phyloP scores from a whole-genome alignment of 2,329 filamentous ascomycete genomes.

The Pleomassaria siparia region DNA sequence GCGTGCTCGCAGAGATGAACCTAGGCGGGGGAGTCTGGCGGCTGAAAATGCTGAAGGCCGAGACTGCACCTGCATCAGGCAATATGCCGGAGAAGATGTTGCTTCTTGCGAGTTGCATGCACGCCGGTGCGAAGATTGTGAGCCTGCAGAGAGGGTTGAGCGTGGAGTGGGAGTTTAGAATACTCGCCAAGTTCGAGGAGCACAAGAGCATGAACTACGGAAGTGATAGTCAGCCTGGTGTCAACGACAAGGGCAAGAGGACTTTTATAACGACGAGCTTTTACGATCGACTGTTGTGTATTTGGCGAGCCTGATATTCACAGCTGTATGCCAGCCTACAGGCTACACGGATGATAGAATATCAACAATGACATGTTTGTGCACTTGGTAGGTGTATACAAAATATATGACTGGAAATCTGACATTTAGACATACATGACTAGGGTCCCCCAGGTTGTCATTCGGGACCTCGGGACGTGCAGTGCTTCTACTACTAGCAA shows the following conservation, averaged over 20 bases:
- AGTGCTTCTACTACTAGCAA: too few relatives aligned
- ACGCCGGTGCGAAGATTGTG: slow-evolving; percentile 75
- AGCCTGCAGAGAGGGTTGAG: slow-evolving; percentile 40
- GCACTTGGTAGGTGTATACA: too few relatives aligned
- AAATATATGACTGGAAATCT: too few relatives aligned
- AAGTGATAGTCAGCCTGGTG: slow-evolving; percentile 63
- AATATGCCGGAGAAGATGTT: slow-evolving; percentile 17
- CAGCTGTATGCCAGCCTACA: too few relatives aligned
- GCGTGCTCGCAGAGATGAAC: slow-evolving; percentile 63
- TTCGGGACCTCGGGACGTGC: too few relatives aligned
- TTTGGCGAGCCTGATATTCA: too few relatives aligned
- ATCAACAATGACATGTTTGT: too few relatives aligned
- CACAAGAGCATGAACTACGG: slow-evolving; percentile 96
- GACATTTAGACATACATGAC: too few relatives aligned
- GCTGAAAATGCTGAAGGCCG: slow-evolving; percentile 61
- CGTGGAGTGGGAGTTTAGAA: slow-evolving; percentile 60
- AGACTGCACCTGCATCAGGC: slow-evolving; percentile 10
- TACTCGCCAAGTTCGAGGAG: slow-evolving; percentile 75
- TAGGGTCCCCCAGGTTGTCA: too few relatives aligned
- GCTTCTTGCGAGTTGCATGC: slow-evolving; percentile 84
- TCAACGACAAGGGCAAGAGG: slow-evolving; percentile 26
- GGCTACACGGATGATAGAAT: too few relatives aligned
- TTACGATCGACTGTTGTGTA: slow-evolving; percentile 70
- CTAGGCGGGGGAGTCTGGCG: slow-evolving; percentile 87
- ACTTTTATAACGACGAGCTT: slow-evolving; percentile 73